A percentile compares a stretch with the other conserved stretches of the same genome.
phyloP scores from a whole-genome alignment of 305 asterid species.

The Withania somnifera region DNA sequence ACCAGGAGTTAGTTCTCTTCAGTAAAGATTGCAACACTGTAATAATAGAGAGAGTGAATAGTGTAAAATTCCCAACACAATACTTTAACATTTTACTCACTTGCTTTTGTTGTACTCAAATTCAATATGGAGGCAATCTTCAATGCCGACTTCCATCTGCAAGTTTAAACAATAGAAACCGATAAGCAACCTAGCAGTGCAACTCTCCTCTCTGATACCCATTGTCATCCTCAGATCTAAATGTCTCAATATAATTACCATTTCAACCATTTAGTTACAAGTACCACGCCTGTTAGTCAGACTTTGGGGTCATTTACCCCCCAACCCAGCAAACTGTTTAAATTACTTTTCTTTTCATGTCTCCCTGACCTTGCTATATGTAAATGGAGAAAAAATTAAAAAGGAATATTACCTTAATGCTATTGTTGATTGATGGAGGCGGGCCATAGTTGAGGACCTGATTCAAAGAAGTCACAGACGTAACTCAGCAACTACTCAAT shows the following conservation, averaged over 20 bases:
- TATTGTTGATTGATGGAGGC: conserved; percentile 68
- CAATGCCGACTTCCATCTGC: conserved; percentile 99
- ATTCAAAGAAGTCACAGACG: conserved; percentile 9
- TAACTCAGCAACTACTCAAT: not conserved
- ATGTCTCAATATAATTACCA: not conserved
- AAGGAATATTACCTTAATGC: conserved; percentile 60
- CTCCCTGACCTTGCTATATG: not conserved
- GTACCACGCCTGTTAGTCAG: not conserved
- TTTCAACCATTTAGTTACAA: not conserved
- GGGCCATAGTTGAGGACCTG: conserved; percentile 77
- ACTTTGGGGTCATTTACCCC: not conserved
- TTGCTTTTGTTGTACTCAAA: conserved; percentile 97
- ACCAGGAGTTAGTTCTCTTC: not conserved
- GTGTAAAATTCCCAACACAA: not conserved
- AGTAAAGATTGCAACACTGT: not conserved
- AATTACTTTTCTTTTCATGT: not conserved
- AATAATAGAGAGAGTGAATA: not conserved
- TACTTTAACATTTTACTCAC: conserved; percentile 29
- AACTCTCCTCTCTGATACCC: not conserved
- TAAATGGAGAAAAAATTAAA: not conserved
- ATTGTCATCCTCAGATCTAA: not conserved
- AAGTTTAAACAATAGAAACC: conserved; percentile 9
- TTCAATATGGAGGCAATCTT: conserved; percentile 98
- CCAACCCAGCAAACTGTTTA: not conserved
- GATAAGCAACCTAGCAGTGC: not conserved